Evolutionary conservation across 1,284 basidiomycete genomes (phyloP), one percentile per base, ranked within the genome.

Genomic region (Flammula alnicola): DNA sequence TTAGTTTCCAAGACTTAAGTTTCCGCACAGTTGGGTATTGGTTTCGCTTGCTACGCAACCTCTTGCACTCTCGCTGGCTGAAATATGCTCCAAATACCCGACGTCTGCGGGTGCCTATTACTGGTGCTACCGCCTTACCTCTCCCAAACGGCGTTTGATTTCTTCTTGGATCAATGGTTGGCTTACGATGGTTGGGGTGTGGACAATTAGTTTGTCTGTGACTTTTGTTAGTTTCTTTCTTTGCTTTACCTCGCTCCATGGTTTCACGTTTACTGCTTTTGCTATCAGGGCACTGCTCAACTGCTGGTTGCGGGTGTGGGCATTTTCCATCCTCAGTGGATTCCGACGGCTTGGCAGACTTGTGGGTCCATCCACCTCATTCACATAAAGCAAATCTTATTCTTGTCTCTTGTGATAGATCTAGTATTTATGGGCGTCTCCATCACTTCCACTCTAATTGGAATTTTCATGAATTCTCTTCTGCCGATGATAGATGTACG

Each of bases 21-120:
- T 25, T n/a, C 36, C 49, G 10, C 12, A 14, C 32, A 81, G 80
- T 25, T 80, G 76, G 72, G 59, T 79, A 6, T 54, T 79, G 7
- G 75, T 81, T 2, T 77, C 77, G 11, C 38, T 70, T 9, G 62
- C 80, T 2, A 75, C 75, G 0, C 69, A 76, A 49, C 61, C 70
- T 0, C 66, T 81, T 5, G 77, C 80, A 0, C 60, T 77, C 2
- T 82, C 81, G 6, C 63, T 83, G 2, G 79, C 72, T 0, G 80
- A 83, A 59, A 79, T 81, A 25, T 77, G 75, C 32, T 77, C 80
- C 4, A 77, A 77, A 51, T 82, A 79, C 52, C 80, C 80, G 0
- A 82, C 80, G 1, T 79, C 79, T 0, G 80, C 78, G 0, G 80
- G 80, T 17, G 76, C 80, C 2, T 82, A 81, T 52, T 83, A 82